Evolutionary conservation across 257 asterid genomes (phyloP).

Genomic region (Gynochthodes officinalis): DNA sequence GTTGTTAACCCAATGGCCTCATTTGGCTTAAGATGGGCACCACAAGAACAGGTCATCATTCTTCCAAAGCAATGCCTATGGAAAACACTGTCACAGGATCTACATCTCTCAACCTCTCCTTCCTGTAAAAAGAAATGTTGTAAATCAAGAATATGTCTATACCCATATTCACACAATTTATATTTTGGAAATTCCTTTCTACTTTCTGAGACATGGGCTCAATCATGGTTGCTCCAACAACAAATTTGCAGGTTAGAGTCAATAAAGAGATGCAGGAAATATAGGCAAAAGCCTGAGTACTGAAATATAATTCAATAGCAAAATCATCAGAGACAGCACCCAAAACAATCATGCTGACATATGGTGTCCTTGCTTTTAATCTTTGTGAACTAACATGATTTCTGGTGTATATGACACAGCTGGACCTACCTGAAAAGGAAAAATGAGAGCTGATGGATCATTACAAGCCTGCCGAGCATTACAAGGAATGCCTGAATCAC

Average conservation of each 20-base stretch:
- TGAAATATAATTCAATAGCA: background rate
- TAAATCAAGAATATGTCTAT: too few relatives aligned
- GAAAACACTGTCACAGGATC: slow-evolving; percentile 63
- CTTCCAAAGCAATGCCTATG: slow-evolving; percentile 73
- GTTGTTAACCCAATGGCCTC: slow-evolving; percentile 29
- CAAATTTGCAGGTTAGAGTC: background rate
- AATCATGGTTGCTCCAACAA: background rate
- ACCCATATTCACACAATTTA: background rate
- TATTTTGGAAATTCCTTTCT: background rate
- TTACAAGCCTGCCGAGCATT: slow-evolving; percentile 76
- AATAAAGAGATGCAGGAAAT: background rate
- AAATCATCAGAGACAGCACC: background rate
- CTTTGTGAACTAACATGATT: background rate
- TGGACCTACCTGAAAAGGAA: slow-evolving; percentile 86
- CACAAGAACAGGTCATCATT: slow-evolving; percentile 65
- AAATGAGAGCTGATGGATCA: slow-evolving; percentile 75
- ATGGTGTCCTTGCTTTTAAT: background rate
- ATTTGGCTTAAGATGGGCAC: slow-evolving; percentile 41
- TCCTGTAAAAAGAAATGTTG: slow-evolving; percentile 44
- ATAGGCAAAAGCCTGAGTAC: background rate
- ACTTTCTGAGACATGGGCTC: background rate
- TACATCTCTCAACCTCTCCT: slow-evolving; percentile 76
- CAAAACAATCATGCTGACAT: background rate
- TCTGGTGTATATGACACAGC: background rate
- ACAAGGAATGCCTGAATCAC: slow-evolving; percentile 80